Evolutionary conservation across 2,329 filamentous ascomycete genomes (phyloP).

Genomic region (Blumeria graminis): DNA sequence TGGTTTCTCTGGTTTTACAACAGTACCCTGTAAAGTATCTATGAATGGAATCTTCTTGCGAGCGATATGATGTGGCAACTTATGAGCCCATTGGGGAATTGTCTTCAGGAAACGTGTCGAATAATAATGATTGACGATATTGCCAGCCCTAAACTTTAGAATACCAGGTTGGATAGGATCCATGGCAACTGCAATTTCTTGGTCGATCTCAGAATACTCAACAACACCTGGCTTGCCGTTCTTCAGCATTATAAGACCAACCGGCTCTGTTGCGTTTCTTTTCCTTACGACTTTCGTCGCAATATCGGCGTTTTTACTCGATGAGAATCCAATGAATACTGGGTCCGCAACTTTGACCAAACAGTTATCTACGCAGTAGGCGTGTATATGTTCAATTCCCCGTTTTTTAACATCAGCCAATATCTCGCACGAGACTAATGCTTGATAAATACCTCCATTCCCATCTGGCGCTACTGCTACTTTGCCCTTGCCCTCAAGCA

Average conservation of each 20-base stretch:
- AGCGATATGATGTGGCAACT: slow-evolving; percentile 83
- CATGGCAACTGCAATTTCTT: slow-evolving; percentile 65
- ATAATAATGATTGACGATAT: slow-evolving; percentile 99
- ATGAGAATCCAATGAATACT: slow-evolving; percentile 81
- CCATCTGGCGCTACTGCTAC: slow-evolving; percentile 89
- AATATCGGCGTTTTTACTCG: slow-evolving; percentile 72
- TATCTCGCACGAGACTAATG: slow-evolving; percentile 55
- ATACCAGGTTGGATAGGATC: slow-evolving; percentile 59
- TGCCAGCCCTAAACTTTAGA: slow-evolving; percentile 89
- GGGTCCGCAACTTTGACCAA: slow-evolving; percentile 97
- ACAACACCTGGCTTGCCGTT: slow-evolving; percentile 93
- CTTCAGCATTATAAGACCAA: slow-evolving; percentile 82
- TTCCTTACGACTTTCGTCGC: slow-evolving; percentile 99
- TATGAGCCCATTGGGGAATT: slow-evolving; percentile 66
- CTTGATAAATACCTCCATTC: slow-evolving; percentile 91
- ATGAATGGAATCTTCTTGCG: slow-evolving; percentile 93
- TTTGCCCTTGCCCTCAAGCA: slow-evolving; percentile 74
- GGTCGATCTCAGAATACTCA: slow-evolving; percentile 93
- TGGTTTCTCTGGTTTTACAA: slow-evolving; percentile 74
- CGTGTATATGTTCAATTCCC: slow-evolving; percentile 83
- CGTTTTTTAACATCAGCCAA: slow-evolving; percentile 72
- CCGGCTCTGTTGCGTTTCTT: slow-evolving; percentile 84
- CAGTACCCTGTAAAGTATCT: slow-evolving; percentile 51
- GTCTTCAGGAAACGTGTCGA: slow-evolving; percentile 78
- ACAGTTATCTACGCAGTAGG: slow-evolving; percentile 98